Base-by-base conservation (phyloP, 768 basidiomycete species). In the Mrakia hoshinonis region DNA sequence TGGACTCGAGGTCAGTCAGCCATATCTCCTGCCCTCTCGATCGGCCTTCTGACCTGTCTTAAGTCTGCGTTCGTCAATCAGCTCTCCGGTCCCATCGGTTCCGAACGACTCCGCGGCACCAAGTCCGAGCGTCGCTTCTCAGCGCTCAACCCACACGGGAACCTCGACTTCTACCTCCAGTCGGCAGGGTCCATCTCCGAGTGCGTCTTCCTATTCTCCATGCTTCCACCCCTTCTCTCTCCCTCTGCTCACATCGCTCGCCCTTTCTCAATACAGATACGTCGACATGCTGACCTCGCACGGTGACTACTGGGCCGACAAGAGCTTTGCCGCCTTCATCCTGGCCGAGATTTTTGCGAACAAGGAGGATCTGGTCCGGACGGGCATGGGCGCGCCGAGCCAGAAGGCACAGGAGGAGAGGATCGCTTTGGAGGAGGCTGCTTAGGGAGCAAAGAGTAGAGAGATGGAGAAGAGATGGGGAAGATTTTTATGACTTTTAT, bases 111-210 rank as follows among this genome's bases (percentile, higher is more conserved):
- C 3, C 74, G 77, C 72, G 80, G 80, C 0, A 72, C 76, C 0
- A 71, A 77, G 63, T 79, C 76, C 7, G 79, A 81, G 67, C 65
- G 79, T 2, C 73, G 82, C n/a, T 82, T 83, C 73, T 77, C 76
- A 12, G 82, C 82, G 0, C 73, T 83, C 51, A 83, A 83, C 67
- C 81, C 81, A 3, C 82, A 82, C 73, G 82, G 82, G 3, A 82
- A 81, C 63, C 49, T 68, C 51, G 65, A 67, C 24, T 72, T 72
- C 36, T 67, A 43, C 64, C 70, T 72, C 43, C 65, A 72, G 65
- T 47, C 65, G 15, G 49, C 39, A 0, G 70, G 70, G 15, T 29
- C 58, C 18, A 60, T 71, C 36, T 67, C 65, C 13, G 70, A 72
- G 51, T 68, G 43, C 20, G 34, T 58, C 29, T 12, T 43, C 24